Evolutionary conservation across 306 rosid species (phyloP).

Genomic region (cucumber (Cucumis sativus)): Cucumber_9930_V3 NC_026655.2:2857501-2858000

Average conservation of each 20-base stretch:
- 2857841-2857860: background rate
- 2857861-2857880: background rate
- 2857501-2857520: background rate
- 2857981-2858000: constrained; percentile 81
- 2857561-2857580: background rate
- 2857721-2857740: background rate
- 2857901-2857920: background rate
- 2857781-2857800: no score
- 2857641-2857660: background rate
- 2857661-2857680: background rate
- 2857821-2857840: background rate
- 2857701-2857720: background rate
- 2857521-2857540: background rate
- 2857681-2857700: background rate
- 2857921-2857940: background rate
- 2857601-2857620: background rate
- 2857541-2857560: background rate
- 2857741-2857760: background rate
- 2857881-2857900: background rate
- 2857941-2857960: constrained; percentile 63
- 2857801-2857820: no score
- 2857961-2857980: constrained; percentile 78
- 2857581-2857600: background rate
- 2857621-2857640: background rate
- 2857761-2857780: background rate